Base-by-base conservation (phyloP, 331 rosid species). In the Spiraea crenata region DNA sequence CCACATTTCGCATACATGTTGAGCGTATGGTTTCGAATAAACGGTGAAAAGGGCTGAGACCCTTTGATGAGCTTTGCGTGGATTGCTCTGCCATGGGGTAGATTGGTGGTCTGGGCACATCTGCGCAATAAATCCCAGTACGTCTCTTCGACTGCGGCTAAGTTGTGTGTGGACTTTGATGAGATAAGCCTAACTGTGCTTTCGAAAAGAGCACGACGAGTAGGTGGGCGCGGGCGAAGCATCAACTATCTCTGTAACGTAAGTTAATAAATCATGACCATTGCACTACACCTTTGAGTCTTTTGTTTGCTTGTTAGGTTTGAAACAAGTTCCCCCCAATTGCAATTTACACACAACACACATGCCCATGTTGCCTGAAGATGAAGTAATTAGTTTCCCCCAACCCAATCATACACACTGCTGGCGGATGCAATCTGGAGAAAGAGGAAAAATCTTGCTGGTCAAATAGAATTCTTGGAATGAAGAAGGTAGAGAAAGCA, bases 1-100 rank as follows among this genome's bases (percentile, higher is more conserved):
- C 87, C 86, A 13, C 81, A 71, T 81, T 83, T 86, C 1, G 78
- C 77, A 37, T 88, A 90, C 80, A 88, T 50, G 50, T 80, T 86
- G 6, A 90, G 86, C 57, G 86, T 63, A 74, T 90, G 90, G 72
- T 90, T 84, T 48, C 81, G 84, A 70, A 84, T 79, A 60, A 88
- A 90, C 44, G 81, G 76, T 14, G 90, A 76, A 10, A 70, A 51
- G 41, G 95, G 87, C 47, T 84, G 79, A 67, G 45, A 72, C 34
- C 89, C 89, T 67, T 70, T 81, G 71, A 86, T 41, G 66, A 84
- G 60, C 20, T 74, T 86, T 5, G 89, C 90, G 45, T 90, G 96
- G 67, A 84, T 68, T 57, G 87, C 86, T 75, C 79, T 82, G 77
- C 95, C 96, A 12, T 66, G 63, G 13, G 76, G 46, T 62, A 74